Evolutionary conservation across 768 basidiomycete genomes (phyloP), one percentile per base, ranked within the genome.

Genomic region (Hirschioporus abietinus): DNA sequence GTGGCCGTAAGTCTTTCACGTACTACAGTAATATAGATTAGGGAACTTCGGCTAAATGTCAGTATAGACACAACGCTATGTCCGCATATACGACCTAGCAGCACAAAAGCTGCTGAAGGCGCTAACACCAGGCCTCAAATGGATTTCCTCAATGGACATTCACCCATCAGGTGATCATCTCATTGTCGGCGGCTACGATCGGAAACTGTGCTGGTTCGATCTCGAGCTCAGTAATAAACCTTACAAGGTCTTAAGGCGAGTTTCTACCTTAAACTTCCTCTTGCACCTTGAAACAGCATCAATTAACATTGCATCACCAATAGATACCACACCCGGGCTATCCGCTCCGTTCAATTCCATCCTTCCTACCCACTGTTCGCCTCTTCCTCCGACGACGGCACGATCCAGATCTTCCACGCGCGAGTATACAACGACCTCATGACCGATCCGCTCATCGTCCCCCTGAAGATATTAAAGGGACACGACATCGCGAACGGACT

Each of bases 181-280:
- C 68, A 94, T 99, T 68, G 93, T 99, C 63, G 97, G 97, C 67
- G 94, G 94, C 61, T 99, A 99, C 77, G 97, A 99, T 80, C 90
- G 92, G 71, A 97, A 98, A 76, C 80, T 99, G 18, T 96, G 95
- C 76, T 99, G 97, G 97, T 99, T 99, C 77, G 97, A 99, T 80
- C 82, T 99, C 70, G 97, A 99, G 73, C 87, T 99, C 65, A 93
- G 91, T 71, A 91, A 93, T 69, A 97, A 96, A 76, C 97, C 97
- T 0, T 99, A 96, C 84, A 98, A 97, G 79, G 88, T 97, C 65
- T 80, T 99, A 71, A 87, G 94, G 95, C 93, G 76, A 70, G 83
- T 77, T 52, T 64, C 30, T 60, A 57, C 57, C 67, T 64, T 67
- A 66, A 42, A 59, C 60, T 66, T 26, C 35, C n/a, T 18, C 63